phyloP scores from a whole-genome alignment of 768 basidiomycete genomes.

The Rhodocollybia butyracea region DNA sequence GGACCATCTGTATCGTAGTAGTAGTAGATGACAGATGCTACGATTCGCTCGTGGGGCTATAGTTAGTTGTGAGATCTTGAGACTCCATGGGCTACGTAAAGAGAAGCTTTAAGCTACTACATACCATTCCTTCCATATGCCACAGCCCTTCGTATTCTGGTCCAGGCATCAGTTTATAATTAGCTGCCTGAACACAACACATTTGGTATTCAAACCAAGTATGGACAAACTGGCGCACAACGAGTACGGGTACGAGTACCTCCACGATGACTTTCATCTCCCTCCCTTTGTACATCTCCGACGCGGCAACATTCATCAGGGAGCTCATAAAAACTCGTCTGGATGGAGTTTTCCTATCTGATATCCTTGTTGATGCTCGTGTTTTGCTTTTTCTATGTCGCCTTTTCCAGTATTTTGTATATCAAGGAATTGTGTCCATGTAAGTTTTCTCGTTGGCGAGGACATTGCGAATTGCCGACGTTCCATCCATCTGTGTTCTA shows the following conservation, averaged over 20 bases:
- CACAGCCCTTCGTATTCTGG: too few species aligned
- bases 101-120: too few species aligned
- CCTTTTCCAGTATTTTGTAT: not conserved
- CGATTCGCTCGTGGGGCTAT: too few species aligned
- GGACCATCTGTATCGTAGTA: too few species aligned
- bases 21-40: too few species aligned
- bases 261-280: slow-evolving; percentile 7
- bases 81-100: too few species aligned
- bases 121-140: too few species aligned
- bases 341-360: not conserved
- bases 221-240: too few species aligned
- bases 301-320: not conserved
- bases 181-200: too few species aligned
- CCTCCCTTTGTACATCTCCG: not conserved
- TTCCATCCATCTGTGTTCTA: slow-evolving; percentile 1
- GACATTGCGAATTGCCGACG: not conserved
- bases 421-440: not conserved
- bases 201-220: not conserved
- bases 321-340: not conserved
- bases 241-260: not conserved
- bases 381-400: not conserved
- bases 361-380: not conserved
- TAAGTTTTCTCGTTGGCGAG: not conserved
- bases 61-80: too few species aligned
- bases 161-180: too few species aligned